A percentile compares a stretch with the other conserved stretches of the same genome.
Conservation (phyloP, 805 yeast genomes). For the Metschnikowia drakensbergensis region DNA sequence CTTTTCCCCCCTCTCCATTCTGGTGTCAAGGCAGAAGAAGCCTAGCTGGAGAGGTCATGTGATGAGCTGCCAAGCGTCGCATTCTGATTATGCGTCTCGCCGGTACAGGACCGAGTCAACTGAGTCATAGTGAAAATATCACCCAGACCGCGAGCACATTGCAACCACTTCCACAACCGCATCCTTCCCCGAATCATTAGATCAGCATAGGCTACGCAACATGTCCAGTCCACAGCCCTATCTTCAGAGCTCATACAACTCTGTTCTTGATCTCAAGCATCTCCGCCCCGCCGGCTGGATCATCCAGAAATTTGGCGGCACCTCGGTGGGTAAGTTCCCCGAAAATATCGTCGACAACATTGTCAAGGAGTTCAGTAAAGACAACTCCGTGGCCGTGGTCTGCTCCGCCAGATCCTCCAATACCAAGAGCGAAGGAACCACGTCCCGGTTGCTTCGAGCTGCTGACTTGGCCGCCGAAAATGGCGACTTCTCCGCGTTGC, state of each 20-base stretch:
- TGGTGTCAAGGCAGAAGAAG: not conserved
- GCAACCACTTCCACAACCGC: not conserved
- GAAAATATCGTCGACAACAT: constrained; percentile 80
- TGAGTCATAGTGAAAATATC: constrained; percentile 4
- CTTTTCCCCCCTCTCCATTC: not conserved
- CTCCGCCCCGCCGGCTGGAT: constrained; percentile 33
- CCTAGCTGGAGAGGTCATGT: not conserved
- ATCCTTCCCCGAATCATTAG: no score
- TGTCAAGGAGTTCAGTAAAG: constrained; percentile 59
- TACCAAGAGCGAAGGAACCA: constrained; percentile 93
- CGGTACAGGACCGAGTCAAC: constrained; percentile 4
- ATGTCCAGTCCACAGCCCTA: constrained; percentile 19
- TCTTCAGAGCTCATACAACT: constrained; percentile 32
- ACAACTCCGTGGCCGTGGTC: constrained; percentile 80
- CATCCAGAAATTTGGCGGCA: constrained; percentile 94
- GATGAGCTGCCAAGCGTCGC: not conserved
- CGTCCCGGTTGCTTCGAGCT: constrained; percentile 78
- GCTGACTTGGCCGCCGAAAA: constrained; percentile 72
- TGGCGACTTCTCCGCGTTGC: constrained; percentile 52
- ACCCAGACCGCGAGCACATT: not conserved
- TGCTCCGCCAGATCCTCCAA: constrained; percentile 93
- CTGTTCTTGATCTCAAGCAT: constrained; percentile 36
- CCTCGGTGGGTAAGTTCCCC: constrained; percentile 94
- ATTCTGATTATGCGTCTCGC: constrained; percentile 2
- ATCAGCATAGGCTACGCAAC: not conserved